phyloP scores from a whole-genome alignment of 352 stramenopile genomes.

The Globisporangium irregulare region DNA sequence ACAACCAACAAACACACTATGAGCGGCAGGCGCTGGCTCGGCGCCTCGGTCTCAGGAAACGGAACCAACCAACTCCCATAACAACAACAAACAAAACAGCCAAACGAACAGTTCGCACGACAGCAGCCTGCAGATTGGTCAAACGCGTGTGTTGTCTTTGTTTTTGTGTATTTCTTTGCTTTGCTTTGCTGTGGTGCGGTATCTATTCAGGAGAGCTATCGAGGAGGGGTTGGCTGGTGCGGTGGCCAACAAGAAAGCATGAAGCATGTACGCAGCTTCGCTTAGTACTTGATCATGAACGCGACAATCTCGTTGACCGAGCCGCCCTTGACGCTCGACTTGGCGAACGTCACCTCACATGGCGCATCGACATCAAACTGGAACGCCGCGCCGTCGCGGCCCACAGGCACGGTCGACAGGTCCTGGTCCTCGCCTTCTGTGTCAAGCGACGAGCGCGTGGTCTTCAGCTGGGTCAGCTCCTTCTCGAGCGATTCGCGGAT shows the following conservation, averaged over 20 bases:
- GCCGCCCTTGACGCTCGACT: conserved; percentile 66
- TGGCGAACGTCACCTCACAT: conserved; percentile 73
- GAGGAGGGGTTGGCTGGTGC: not conserved
- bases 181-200: not conserved
- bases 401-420: conserved; percentile 62
- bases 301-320: conserved; percentile 57
- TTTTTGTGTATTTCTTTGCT: not conserved
- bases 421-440: conserved; percentile 80
- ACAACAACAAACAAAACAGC: not conserved
- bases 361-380: conserved; percentile 79
- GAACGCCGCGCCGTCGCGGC: conserved; percentile 69
- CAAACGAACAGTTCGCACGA: not conserved
- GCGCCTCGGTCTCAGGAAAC: not conserved
- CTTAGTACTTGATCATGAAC: conserved; percentile 78
- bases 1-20: not conserved
- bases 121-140: not conserved
- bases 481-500: conserved; percentile 71
- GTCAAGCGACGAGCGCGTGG: conserved; percentile 82
- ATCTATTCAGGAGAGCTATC: conserved; percentile 6
- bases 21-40: not conserved
- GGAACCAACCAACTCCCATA: not conserved
- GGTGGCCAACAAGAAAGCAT: not conserved
- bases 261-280: not conserved
- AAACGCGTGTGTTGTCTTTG: not conserved
- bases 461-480: conserved; percentile 85